Evolutionary conservation across 768 basidiomycete species (phyloP).

Genomic region (Russula ochroleuca): DNA sequence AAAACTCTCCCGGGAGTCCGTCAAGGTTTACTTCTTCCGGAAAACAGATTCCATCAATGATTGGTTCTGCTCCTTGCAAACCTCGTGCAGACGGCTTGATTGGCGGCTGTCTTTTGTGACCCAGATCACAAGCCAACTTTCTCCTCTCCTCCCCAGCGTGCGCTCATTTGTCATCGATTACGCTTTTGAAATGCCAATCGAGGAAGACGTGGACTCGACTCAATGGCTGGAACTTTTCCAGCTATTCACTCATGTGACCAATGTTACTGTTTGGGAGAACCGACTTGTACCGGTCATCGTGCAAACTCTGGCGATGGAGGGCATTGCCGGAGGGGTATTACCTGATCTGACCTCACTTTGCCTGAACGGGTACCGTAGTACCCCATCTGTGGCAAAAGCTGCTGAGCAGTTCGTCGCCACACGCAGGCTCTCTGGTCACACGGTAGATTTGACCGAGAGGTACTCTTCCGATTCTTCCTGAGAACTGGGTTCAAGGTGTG

Average conservation of each 20-base stretch:
- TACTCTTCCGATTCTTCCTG: neutral
- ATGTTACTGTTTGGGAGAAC: neutral
- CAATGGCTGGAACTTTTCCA: constrained; percentile 5
- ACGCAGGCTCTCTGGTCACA: neutral
- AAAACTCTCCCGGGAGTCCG: too few species aligned
- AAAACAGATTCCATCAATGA: too few species aligned
- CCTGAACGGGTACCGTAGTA: neutral
- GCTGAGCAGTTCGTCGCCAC: neutral
- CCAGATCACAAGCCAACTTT: constrained; percentile 6
- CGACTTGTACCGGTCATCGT: constrained; percentile 5
- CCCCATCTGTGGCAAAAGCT: neutral
- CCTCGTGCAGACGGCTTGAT: neutral
- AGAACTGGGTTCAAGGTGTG: neutral
- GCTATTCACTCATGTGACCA: neutral
- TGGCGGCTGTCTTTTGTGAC: constrained; percentile 7
- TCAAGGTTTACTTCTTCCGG: too few species aligned
- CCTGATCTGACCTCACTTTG: neutral
- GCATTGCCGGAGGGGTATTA: neutral
- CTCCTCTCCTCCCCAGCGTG: neutral
- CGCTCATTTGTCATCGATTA: neutral
- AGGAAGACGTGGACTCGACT: neutral
- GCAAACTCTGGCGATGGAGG: neutral
- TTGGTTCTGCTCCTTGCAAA: too few species aligned
- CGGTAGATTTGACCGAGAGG: neutral
- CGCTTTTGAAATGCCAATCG: too few species aligned